phyloP scores from a whole-genome alignment of 106 monocot genomes.

The Dendrobium nobile region DNA sequence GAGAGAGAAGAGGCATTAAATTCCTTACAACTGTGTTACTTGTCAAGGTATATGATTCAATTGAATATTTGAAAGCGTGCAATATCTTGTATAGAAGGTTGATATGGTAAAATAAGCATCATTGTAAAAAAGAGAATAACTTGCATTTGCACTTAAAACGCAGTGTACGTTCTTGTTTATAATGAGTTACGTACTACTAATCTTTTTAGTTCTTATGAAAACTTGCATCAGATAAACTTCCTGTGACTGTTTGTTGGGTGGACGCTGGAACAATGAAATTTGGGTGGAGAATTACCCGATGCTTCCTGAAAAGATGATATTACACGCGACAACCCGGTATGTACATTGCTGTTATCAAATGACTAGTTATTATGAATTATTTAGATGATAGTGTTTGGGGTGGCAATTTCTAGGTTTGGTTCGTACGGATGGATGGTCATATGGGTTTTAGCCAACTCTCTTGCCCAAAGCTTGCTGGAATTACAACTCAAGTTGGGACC shows the following conservation, averaged over 20 bases:
- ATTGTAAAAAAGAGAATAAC: neutral
- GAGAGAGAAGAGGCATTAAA: neutral
- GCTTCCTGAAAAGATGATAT: slow-evolving; percentile 82
- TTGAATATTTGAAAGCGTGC: no score
- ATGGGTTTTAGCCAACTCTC: slow-evolving; percentile 86
- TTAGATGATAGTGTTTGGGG: neutral
- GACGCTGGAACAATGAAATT: slow-evolving; percentile 89
- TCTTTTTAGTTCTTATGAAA: slow-evolving; percentile 2
- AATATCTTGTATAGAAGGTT: no score
- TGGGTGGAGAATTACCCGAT: slow-evolving; percentile 78
- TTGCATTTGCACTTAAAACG: neutral
- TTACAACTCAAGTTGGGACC: slow-evolving; percentile 55
- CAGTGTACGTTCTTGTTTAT: neutral
- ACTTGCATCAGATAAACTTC: slow-evolving; percentile 43
- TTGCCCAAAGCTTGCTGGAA: slow-evolving; percentile 67
- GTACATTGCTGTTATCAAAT: slow-evolving; percentile 10
- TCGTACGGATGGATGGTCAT: slow-evolving; percentile 94
- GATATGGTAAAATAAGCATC: neutral
- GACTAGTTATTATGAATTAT: neutral
- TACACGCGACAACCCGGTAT: slow-evolving; percentile 74
- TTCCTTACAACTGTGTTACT: neutral
- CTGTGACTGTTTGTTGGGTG: slow-evolving; percentile 83
- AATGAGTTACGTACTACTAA: neutral
- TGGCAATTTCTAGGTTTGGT: slow-evolving; percentile 61
- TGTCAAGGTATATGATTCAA: no score